phyloP scores from a whole-genome alignment of 177 flowering plant species.

The Vitis hybrid region DNA sequence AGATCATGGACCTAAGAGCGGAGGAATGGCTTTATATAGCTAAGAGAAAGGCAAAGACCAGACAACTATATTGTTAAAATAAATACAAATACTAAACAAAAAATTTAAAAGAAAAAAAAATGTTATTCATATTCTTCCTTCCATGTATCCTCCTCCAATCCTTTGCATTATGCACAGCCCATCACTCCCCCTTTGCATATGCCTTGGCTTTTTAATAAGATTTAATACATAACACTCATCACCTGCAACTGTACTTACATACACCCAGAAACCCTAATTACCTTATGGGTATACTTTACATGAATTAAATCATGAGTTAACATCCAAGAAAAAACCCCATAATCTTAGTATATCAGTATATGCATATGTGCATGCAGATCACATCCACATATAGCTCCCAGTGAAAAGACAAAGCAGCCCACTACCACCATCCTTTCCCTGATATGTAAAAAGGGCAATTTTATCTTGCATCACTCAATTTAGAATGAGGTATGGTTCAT shows the following conservation, averaged over 20 bases:
- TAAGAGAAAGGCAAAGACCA: slow-evolving; percentile 16
- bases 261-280: too few species aligned
- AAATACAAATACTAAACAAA: not conserved
- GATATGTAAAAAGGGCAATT: not conserved
- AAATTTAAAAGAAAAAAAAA: slow-evolving; percentile 1
- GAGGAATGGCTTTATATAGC: slow-evolving; percentile 35
- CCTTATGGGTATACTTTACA: too few species aligned
- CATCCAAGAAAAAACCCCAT: too few species aligned
- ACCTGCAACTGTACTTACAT: not conserved
- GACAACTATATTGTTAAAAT: slow-evolving; percentile 4
- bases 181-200: slow-evolving; percentile 28
- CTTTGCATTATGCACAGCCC: slow-evolving; percentile 22
- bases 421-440: not conserved
- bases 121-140: slow-evolving; percentile 33
- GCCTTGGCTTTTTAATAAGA: slow-evolving; percentile 9
- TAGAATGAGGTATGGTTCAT: not conserved
- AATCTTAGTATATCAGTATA: too few species aligned
- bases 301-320: too few species aligned
- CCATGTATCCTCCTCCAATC: slow-evolving; percentile 24
- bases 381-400: too few species aligned
- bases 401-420: too few species aligned
- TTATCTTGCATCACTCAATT: not conserved
- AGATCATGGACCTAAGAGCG: slow-evolving; percentile 14
- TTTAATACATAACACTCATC: not conserved
- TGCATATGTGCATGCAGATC: too few species aligned